phyloP scores from a whole-genome alignment of 2,329 filamentous ascomycete species.

The Diaporthe destruens region DNA sequence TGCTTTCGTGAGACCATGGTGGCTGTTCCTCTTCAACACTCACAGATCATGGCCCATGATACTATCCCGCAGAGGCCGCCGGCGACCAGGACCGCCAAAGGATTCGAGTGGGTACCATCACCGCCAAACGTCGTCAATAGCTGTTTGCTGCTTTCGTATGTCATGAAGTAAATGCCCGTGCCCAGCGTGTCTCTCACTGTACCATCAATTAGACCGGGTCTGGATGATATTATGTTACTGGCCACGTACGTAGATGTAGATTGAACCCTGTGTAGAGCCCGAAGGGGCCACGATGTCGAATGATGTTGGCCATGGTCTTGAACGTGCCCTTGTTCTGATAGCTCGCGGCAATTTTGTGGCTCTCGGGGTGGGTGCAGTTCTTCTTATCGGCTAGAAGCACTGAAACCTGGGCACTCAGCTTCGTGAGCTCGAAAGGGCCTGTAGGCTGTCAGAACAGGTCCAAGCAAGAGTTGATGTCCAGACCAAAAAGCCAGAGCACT shows the following conservation, averaged over 20 bases:
- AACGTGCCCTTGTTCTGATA: slow-evolving; percentile 84
- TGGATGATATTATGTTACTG: neutral
- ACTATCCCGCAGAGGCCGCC: slow-evolving; percentile 86
- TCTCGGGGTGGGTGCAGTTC: slow-evolving; percentile 59
- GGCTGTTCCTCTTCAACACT: slow-evolving; percentile 49
- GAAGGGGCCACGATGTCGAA: slow-evolving; percentile 77
- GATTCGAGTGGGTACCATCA: slow-evolving; percentile 80
- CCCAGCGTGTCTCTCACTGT: slow-evolving; percentile 85
- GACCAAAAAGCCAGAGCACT: slow-evolving; percentile 47
- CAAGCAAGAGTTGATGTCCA: neutral
- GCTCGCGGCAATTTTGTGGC: slow-evolving; percentile 72
- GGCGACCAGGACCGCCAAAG: slow-evolving; percentile 81
- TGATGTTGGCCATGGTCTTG: slow-evolving; percentile 80
- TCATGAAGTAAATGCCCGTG: slow-evolving; percentile 88
- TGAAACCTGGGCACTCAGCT: slow-evolving; percentile 87
- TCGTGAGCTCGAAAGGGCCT: slow-evolving; percentile 91
- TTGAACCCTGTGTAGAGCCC: slow-evolving; percentile 86
- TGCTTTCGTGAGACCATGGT: neutral
- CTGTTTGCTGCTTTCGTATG: slow-evolving; percentile 89
- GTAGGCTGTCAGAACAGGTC: slow-evolving; percentile 26
- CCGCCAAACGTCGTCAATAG: slow-evolving; percentile 80
- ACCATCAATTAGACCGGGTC: slow-evolving; percentile 12
- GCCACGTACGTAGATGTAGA: slow-evolving; percentile 78
- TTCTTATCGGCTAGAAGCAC: slow-evolving; percentile 77
- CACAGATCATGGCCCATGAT: slow-evolving; percentile 83